Evolutionary conservation across 2,329 filamentous ascomycete genomes (phyloP).

Genomic region (Phyllosticta capitalensis): DNA sequence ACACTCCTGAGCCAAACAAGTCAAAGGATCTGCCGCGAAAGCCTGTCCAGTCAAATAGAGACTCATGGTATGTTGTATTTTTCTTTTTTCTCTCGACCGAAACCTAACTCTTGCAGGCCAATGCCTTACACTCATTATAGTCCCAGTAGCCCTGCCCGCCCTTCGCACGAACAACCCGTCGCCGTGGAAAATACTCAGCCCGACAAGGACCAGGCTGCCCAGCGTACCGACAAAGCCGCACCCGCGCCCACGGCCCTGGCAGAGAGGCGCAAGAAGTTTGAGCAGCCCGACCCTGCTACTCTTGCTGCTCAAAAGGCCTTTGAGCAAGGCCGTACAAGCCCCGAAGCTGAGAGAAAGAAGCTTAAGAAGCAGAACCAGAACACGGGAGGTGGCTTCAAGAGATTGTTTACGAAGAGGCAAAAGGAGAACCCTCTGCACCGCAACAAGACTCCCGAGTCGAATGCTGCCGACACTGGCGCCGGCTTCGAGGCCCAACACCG

Average conservation of each 20-base stretch:
- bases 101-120: neutral
- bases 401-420: conserved; percentile 32
- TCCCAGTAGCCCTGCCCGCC: neutral
- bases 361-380: conserved; percentile 25
- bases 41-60: conserved; percentile 16
- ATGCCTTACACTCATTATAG: neutral
- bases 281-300: conserved; percentile 1
- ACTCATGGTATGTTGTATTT: neutral
- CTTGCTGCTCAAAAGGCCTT: neutral
- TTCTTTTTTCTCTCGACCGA: neutral
- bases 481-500: conserved; percentile 5
- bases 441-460: conserved; percentile 5
- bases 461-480: conserved; percentile 13
- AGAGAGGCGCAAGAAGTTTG: conserved; percentile 7
- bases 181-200: conserved; percentile 20
- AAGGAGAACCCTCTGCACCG: conserved; percentile 1
- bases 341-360: conserved; percentile 24
- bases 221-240: neutral
- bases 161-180: neutral
- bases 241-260: neutral
- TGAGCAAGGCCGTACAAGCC: conserved; percentile 1
- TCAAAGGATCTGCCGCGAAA: conserved; percentile 15
- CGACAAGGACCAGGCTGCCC: conserved; percentile 13
- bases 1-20: neutral
- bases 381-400: conserved; percentile 28